Evolutionary conservation across 345 rosid genomes (phyloP).

Genomic region (Eucalyptus viminalis): DNA sequence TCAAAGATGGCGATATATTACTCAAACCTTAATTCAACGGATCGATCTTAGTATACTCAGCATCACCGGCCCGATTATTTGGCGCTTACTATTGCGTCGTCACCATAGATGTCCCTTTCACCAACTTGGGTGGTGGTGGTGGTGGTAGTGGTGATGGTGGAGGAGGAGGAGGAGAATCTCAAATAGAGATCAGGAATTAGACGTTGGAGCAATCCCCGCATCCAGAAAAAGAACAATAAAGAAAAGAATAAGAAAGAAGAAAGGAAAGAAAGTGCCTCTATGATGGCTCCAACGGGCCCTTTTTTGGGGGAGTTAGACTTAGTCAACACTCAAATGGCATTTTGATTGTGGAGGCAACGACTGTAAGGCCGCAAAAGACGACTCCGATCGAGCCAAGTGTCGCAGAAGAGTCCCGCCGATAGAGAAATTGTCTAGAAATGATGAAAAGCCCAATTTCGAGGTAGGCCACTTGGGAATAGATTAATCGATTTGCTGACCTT

Average conservation of each 20-base stretch:
- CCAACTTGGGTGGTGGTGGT: neutral
- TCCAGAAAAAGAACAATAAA: neutral
- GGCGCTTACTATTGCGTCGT: neutral
- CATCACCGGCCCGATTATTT: neutral
- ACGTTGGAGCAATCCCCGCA: neutral
- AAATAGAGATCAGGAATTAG: neutral
- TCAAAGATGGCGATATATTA: neutral
- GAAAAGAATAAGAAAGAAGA: neutral
- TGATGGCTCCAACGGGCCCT: neutral
- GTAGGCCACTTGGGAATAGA: neutral
- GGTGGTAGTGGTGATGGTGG: neutral
- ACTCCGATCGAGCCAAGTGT: neutral
- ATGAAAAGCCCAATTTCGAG: neutral
- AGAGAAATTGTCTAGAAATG: neutral
- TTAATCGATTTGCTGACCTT: neutral
- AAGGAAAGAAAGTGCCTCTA: neutral
- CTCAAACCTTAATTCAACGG: neutral
- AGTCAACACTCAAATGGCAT: neutral
- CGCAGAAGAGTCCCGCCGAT: neutral
- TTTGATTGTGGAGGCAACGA: neutral
- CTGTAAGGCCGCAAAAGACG: neutral
- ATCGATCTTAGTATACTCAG: neutral
- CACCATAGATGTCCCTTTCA: neutral
- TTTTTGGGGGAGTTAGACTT: neutral
- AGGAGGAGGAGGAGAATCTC: neutral